Evolutionary conservation across 768 basidiomycete genomes (phyloP), one percentile per base, ranked within the genome.

Genomic region (Imleria badia): DNA sequence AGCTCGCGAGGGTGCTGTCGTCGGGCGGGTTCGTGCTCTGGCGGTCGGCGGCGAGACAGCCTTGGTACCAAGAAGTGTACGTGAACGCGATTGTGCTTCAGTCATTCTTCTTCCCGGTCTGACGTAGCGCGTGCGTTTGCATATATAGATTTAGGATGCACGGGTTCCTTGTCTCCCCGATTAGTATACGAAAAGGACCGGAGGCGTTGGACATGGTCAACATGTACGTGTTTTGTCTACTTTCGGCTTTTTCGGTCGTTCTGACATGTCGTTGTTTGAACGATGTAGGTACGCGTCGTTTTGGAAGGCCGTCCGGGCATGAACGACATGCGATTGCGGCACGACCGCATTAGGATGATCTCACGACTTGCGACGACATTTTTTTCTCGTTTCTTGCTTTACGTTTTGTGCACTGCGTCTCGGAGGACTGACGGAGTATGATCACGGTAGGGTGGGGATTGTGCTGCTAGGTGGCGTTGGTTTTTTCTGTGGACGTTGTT

Each of bases 191-290:
- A 50, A 71, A 78, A 59, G 81, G 82, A 3, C 62, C 73, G 9
- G 66, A 59, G 6, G 80, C 84, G 5, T 77, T 89, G 48, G 87
- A 89, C 67, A 72, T 81, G 54, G 86, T 88, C 31, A 88, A 88
- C 63, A 88, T 89, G 86, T 84, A 61, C 49, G 81, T 67, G 8
- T 36, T 5, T 30, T 9, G 6, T n/a, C 7, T 20, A 12, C 12
- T 31, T 3, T 15, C 20, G 13, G 7, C 4, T 13, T 1, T 48
- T 20, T 4, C 15, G 7, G 14, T 26, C 50, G 6, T 45, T 40
- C 6, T 53, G 45, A 54, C 40, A 31, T 1, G 26, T 30, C 17
- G 2, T 22, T 8, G 17, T 31, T 22, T 6, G 12, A n/a, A n/a
- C n/a, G n/a, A 19, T 15, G 12, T 23, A 72, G 70, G 69, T 72